Percentiles rank a stretch among this genome's conserved stretches.
Evolutionary conservation across 495 filamentous ascomycete species (phyloP).

Genomic region (Penicillium cinerascens): DNA sequence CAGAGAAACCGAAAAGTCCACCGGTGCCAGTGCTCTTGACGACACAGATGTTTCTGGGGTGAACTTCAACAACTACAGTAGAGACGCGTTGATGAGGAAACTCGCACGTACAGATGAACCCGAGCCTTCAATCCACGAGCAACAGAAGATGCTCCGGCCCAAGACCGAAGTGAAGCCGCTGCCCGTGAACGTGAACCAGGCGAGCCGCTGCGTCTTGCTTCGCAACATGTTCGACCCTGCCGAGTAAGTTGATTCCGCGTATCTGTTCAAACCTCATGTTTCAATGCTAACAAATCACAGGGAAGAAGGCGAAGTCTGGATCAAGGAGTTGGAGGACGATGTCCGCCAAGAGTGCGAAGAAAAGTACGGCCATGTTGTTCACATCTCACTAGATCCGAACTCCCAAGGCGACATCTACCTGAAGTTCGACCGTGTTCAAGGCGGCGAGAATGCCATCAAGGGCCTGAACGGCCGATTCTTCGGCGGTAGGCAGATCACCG

Average conservation of each 20-base stretch:
- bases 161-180: constrained; percentile 78
- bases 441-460: constrained; percentile 95
- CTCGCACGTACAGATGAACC: constrained; percentile 94
- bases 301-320: constrained; percentile 82
- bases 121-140: constrained; percentile 57
- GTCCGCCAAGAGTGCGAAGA: constrained; percentile 88
- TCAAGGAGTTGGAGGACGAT: constrained; percentile 92
- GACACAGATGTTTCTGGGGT: constrained; percentile 97
- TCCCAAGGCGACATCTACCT: constrained; percentile 95
- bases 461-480: constrained; percentile 97
- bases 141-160: constrained; percentile 69
- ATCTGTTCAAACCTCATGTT: not conserved
- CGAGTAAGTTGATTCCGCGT: constrained; percentile 62
- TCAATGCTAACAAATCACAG: constrained; percentile 54
- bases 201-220: constrained; percentile 89
- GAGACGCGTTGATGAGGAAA: constrained; percentile 96
- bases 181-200: constrained; percentile 84
- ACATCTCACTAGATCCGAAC: constrained; percentile 93
- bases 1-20: constrained; percentile 83
- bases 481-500: constrained; percentile 82
- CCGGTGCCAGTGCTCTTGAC: constrained; percentile 91
- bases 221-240: constrained; percentile 92
- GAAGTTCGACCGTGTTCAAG: constrained; percentile 92
- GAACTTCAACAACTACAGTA: constrained; percentile 98
- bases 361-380: constrained; percentile 97